Base-by-base conservation (phyloP, 768 basidiomycete species). In the Naganishia antarctica region DNA sequence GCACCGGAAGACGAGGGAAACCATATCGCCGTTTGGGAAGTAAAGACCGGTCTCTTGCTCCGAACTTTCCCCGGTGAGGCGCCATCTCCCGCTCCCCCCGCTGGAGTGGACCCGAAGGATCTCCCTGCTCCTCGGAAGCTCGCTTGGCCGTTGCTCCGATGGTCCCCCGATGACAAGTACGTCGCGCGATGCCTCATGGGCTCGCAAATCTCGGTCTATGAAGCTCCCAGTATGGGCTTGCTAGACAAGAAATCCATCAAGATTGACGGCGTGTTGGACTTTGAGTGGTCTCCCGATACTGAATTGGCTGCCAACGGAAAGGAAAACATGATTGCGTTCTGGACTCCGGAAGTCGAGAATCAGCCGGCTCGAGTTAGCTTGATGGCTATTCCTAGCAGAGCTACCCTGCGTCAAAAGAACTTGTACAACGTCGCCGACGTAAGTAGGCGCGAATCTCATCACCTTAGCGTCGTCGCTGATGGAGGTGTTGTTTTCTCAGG, bases 241-340 rank as follows among this genome's bases (percentile, higher is more conserved):
- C 85, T 97, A 64, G 93, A 89, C 70, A 97, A 94, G 81, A 99
- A 97, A 81, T 90, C 88, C 70, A 80, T 98, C 77, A 99, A 97
- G 80, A 89, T 98, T 48, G 93, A 98, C 70, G 94, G 94, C 23
- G 92, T 99, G 46, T 82, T 90, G 70, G 94, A 98, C 79, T 98
- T 98, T 76, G 96, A 97, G 79, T 99, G 96, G 96, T 91, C 90
- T 70, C 96, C 96, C 37, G 93, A 96, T 70, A 88, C 85, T 76
- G 94, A 97, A 70, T 79, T 78, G 31, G 85, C 85, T 63, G 84
- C 82, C 66, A 83, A 81, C 44, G 80, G 69, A 29, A 82, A 84
- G 73, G 92, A 97, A 79, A 96, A 93, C 77, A 89, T 92, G 86
- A 80, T 99, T 47, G 93, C 86, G 9, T 98, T 91, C 78, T 99